These are phyloP conservation scores for Colletotrichum sp. DNA, from an alignment of 2,329 filamentous ascomycete species.

Conservation along the genomic window DNA sequence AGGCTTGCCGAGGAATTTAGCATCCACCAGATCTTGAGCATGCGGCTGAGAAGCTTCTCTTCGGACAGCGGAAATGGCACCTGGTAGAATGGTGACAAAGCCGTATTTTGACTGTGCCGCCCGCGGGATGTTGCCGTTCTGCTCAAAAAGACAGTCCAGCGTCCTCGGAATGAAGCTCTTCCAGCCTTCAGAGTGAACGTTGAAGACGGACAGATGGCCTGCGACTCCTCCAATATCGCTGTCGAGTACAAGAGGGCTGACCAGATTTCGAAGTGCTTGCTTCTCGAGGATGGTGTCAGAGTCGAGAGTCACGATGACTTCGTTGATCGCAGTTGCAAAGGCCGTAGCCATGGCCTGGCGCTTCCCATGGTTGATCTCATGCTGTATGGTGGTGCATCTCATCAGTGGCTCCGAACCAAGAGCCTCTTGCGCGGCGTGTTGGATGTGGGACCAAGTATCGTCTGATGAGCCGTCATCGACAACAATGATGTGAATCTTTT, in stretches of 20 bases:
- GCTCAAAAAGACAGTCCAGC: not conserved
- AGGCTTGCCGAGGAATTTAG: not conserved
- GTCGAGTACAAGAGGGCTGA: not conserved
- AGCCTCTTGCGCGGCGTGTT: not conserved
- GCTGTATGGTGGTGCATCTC: not conserved
- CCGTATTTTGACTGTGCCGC: not conserved
- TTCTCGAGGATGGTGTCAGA: not conserved
- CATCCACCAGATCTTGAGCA: not conserved
- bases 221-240: not conserved
- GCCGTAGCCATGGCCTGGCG: not conserved
- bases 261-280: not conserved
- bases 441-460: not conserved
- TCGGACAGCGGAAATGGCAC: not conserved
- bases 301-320: not conserved
- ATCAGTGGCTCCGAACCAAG: not conserved
- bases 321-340: not conserved
- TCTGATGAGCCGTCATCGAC: slow-evolving; percentile 1
- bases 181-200: not conserved
- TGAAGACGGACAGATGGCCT: not conserved
- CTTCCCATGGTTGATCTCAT: not conserved
- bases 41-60: not conserved
- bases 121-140: not conserved
- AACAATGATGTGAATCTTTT: not conserved
- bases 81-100: not conserved
- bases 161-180: not conserved